These are phyloP conservation scores for Blastobotrys parvus DNA, from an alignment of 805 yeast species.

Conservation along the genomic window DNA sequence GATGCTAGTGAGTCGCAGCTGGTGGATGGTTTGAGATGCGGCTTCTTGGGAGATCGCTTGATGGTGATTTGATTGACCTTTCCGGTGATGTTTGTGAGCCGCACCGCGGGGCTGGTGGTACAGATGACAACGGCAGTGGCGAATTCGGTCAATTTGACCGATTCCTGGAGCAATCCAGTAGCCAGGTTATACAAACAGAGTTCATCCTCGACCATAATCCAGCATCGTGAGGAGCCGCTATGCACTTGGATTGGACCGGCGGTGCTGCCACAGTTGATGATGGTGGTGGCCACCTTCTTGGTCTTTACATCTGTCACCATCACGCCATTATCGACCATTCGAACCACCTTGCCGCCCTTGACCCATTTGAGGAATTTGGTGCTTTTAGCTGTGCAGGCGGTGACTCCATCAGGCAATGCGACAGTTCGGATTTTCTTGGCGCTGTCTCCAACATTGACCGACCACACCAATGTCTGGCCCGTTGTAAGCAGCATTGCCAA, in stretches of 20 bases:
- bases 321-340: not conserved
- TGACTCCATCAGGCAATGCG: not conserved
- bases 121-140: no score
- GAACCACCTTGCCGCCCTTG: not conserved
- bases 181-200: not conserved
- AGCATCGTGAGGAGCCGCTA: not conserved
- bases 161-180: not conserved
- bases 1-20: not conserved
- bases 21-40: not conserved
- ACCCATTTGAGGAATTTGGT: not conserved
- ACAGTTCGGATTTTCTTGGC: not conserved
- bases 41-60: not conserved
- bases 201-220: not conserved
- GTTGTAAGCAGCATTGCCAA: not conserved
- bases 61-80: not conserved
- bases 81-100: not conserved
- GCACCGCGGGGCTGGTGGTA: not conserved
- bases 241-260: not conserved
- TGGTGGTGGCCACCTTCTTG: not conserved
- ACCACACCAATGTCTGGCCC: not conserved
- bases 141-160: not conserved
- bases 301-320: not conserved
- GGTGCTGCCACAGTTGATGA: not conserved
- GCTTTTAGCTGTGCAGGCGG: not conserved
- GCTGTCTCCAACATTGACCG: not conserved